These are phyloP conservation scores for Elaeis guineensis DNA, from an alignment of 176 grass and related monocot genomes.

Conservation along the genomic window DNA sequence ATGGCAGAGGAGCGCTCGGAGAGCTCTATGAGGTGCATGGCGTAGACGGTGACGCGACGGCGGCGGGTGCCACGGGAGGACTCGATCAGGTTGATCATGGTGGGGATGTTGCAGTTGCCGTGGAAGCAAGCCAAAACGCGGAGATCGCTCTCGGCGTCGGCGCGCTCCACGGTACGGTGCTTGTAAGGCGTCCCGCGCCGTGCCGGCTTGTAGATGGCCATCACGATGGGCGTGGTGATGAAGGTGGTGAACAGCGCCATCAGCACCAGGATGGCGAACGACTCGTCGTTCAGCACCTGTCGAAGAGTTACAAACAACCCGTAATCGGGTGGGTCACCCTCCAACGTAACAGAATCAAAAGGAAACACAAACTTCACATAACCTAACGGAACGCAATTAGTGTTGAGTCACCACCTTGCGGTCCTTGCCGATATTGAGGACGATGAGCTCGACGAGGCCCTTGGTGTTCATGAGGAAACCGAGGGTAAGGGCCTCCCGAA, in stretches of 20 bases:
- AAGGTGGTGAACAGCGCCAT: conserved; percentile 13
- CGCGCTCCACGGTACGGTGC: neutral
- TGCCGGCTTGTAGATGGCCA: conserved; percentile 1
- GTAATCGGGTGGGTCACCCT: too few species aligned
- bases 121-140: conserved; percentile 8
- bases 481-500: neutral
- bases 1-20: conserved; percentile 9
- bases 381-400: too few species aligned
- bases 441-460: conserved; percentile 11
- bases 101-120: conserved; percentile 1
- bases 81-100: conserved; percentile 5
- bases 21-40: conserved; percentile 12
- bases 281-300: conserved; percentile 8
- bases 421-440: conserved; percentile 14
- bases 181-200: neutral
- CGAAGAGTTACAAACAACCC: too few species aligned
- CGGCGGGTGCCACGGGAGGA: conserved; percentile 5
- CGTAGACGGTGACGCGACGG: conserved; percentile 5
- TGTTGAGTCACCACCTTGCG: neutral
- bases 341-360: neutral
- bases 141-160: neutral
- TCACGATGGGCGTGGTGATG: conserved; percentile 9
- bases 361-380: neutral
- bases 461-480: conserved; percentile 19
- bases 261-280: conserved; percentile 7